Base-by-base conservation (phyloP, 202 grass and related monocot species). In the Digitaria exilis region DNA sequence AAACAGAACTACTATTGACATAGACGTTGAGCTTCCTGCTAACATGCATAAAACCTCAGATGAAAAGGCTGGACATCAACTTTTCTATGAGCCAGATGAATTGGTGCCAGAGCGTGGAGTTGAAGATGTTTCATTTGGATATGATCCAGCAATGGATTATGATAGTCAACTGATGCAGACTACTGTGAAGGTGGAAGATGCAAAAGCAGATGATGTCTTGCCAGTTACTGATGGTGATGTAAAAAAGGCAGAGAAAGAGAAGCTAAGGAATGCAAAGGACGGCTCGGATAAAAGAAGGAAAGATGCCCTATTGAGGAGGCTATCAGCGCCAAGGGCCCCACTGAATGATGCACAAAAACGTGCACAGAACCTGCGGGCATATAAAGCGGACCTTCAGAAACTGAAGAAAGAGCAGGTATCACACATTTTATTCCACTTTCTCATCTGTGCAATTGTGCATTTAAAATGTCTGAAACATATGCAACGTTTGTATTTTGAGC, bases 331-430 rank as follows among this genome's bases (percentile, higher is more conserved):
- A 54, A 96, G 82, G 79, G 44, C 82, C 28, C 91, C 80, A 76
- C 61, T 80, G 15, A 87, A 90, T 77, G 96, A 99, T 81, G 96
- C 96, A 39, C 93, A 99, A 80, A 99, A 99, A 80, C 91, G 96
- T 46, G 96, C 96, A 46, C 92, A 99, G 59, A 92, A 96, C 32
- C 32, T 99, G 81, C 89, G 96, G 46, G 84, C 87, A 26, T 99
- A 92, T 54, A 99, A 99, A 88, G 91, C 93, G 16, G 89, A 94
- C 79, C 93, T 99, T 79, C 91, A 92, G 45, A 99, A 99, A 89
- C 69, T 90, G 75, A 99, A 99, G 83, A 99, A 94, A 79, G 91
- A 99, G 75, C 80, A 87, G 93, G 96, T 96, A 73, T 25, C 48
- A 29, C 54, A n/a, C 75, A 85, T 76, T 79, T 57, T 42, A 43